phyloP scores from a whole-genome alignment of 495 filamentous ascomycete species.

The Xylaria intraflava region DNA sequence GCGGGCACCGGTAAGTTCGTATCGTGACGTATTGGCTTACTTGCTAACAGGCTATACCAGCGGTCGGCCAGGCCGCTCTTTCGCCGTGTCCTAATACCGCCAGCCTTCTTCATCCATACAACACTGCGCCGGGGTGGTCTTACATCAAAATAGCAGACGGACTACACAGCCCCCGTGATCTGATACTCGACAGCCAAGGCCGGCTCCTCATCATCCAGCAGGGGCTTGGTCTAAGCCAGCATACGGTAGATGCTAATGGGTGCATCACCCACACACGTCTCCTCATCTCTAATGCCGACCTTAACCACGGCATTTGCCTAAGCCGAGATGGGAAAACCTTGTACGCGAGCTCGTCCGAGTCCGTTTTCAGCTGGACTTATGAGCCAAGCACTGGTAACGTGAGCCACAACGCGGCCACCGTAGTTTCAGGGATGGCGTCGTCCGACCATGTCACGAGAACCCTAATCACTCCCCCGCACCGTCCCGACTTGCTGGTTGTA shows the following conservation, averaged over 20 bases:
- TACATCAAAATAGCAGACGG: slow-evolving; percentile 49
- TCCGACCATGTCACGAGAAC: slow-evolving; percentile 59
- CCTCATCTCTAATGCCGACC: slow-evolving; percentile 6
- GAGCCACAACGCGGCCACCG: slow-evolving; percentile 30
- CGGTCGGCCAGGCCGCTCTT: slow-evolving; percentile 8
- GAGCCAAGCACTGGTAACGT: slow-evolving; percentile 39
- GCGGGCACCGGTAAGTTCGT: not conserved
- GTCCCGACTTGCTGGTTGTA: slow-evolving; percentile 49
- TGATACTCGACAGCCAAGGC: slow-evolving; percentile 54
- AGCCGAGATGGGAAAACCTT: slow-evolving; percentile 55
- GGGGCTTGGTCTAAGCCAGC: slow-evolving; percentile 46
- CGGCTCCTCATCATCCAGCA: slow-evolving; percentile 56
- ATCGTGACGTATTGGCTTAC: not conserved
- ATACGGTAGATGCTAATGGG: slow-evolving; percentile 44
- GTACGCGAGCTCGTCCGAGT: slow-evolving; percentile 53
- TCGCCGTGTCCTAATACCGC: slow-evolving; percentile 22
- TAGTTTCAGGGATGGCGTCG: slow-evolving; percentile 55
- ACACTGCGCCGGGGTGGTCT: slow-evolving; percentile 51
- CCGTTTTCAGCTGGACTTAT: slow-evolving; percentile 58
- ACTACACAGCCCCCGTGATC: slow-evolving; percentile 48
- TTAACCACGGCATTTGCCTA: slow-evolving; percentile 59
- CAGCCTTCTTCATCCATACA: slow-evolving; percentile 32
- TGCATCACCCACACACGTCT: slow-evolving; percentile 17
- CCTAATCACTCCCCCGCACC: slow-evolving; percentile 44
- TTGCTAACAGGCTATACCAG: not conserved